These are phyloP conservation scores for Rhodotorula sp. DNA, from an alignment of 1,284 basidiomycete genomes.

Conservation along the genomic window DNA sequence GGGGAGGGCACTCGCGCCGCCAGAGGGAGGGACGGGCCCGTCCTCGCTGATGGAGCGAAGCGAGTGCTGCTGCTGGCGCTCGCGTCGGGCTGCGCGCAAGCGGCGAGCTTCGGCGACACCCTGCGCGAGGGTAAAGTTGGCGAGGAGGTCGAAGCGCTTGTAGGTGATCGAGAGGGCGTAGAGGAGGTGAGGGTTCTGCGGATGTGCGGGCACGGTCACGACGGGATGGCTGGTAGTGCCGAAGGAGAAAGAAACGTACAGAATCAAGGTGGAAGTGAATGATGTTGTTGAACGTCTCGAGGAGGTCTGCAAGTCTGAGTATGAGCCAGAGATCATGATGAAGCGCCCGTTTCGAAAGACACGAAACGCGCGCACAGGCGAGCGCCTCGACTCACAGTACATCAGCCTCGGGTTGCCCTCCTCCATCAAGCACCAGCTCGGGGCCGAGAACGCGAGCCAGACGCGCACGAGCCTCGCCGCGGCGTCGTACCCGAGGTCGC, in stretches of 20 bases:
- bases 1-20: neutral
- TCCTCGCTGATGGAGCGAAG: slow-evolving; percentile 3
- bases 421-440: slow-evolving; percentile 83
- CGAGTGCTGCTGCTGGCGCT: slow-evolving; percentile 46
- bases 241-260: slow-evolving; percentile 5
- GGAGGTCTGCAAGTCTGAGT: slow-evolving; percentile 54
- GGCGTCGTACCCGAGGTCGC: slow-evolving; percentile 55
- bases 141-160: slow-evolving; percentile 79
- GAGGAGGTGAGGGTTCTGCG: slow-evolving; percentile 79
- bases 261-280: slow-evolving; percentile 55
- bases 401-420: slow-evolving; percentile 89
- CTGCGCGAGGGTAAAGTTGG: slow-evolving; percentile 78
- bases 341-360: neutral
- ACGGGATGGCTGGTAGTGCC: slow-evolving; percentile 57
- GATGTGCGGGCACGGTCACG: slow-evolving; percentile 36
- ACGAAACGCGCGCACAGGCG: slow-evolving; percentile 28
- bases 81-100: slow-evolving; percentile 68
- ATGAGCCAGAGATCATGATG: neutral
- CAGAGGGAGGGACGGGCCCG: no score
- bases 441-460: slow-evolving; percentile 83
- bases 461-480: slow-evolving; percentile 81
- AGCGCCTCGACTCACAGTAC: slow-evolving; percentile 70
- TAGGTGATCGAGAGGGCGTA: slow-evolving; percentile 82
- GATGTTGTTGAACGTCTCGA: slow-evolving; percentile 86
- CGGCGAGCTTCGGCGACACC: slow-evolving; percentile 81